phyloP scores from a whole-genome alignment of 495 filamentous ascomycete genomes.

The Lophium mytilinum region DNA sequence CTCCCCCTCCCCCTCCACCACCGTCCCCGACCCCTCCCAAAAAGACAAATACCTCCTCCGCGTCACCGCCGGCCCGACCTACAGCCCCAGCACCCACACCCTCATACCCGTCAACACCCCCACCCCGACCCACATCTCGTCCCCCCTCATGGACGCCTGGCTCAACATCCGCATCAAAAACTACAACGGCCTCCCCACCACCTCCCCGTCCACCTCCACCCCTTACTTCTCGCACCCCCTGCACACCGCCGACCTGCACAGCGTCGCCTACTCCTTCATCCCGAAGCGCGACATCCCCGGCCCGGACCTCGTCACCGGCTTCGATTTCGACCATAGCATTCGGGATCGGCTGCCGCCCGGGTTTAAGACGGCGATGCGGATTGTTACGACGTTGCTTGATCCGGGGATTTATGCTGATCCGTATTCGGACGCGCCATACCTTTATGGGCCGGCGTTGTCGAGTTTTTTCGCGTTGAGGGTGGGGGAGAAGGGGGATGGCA shows the following conservation, averaged over 20 bases:
- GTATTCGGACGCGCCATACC: slow-evolving; percentile 74
- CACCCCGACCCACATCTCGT: slow-evolving; percentile 48
- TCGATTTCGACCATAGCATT: slow-evolving; percentile 85
- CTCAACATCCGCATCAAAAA: slow-evolving; percentile 64
- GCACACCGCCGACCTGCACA: slow-evolving; percentile 72
- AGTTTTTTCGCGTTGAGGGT: slow-evolving; percentile 37
- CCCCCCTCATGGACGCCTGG: slow-evolving; percentile 49
- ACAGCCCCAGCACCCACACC: slow-evolving; percentile 58
- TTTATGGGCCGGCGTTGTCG: slow-evolving; percentile 70
- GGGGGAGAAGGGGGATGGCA: slow-evolving; percentile 4
- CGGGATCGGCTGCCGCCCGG: slow-evolving; percentile 78
- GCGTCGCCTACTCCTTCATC: slow-evolving; percentile 65
- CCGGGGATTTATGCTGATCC: slow-evolving; percentile 80
- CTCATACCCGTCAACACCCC: slow-evolving; percentile 64
- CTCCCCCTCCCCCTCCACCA: neutral
- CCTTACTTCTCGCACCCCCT: slow-evolving; percentile 62
- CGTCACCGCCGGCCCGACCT: slow-evolving; percentile 66
- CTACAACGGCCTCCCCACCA: slow-evolving; percentile 38
- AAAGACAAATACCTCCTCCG: slow-evolving; percentile 57
- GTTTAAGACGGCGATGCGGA: slow-evolving; percentile 68
- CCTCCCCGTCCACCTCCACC: slow-evolving; percentile 40
- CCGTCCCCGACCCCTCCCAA: slow-evolving; percentile 10
- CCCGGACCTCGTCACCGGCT: slow-evolving; percentile 75
- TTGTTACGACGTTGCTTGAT: slow-evolving; percentile 81
- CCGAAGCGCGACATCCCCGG: slow-evolving; percentile 60